phyloP scores from a whole-genome alignment of 1,284 basidiomycete genomes.

The Puccinia coronata region DNA sequence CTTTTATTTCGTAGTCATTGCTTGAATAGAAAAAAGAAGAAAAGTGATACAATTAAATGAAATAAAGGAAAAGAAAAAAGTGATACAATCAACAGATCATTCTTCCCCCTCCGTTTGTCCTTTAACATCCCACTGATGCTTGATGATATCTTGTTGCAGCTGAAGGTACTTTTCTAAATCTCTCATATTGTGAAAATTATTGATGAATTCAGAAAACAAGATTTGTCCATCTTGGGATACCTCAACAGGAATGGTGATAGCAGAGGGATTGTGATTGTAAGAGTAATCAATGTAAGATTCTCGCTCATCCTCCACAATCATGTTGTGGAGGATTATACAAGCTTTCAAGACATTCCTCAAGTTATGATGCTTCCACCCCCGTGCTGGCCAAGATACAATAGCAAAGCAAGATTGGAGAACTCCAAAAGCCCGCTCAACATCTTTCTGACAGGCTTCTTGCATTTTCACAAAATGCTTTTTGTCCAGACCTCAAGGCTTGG shows the following conservation, averaged over 20 bases:
- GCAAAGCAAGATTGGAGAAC: slow-evolving; percentile 9
- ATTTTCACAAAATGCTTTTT: slow-evolving; percentile 8
- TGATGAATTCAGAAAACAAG: neutral
- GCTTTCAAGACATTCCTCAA: neutral
- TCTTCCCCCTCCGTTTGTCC: too few species aligned
- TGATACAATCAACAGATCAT: too few species aligned
- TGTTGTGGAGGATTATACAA: slow-evolving; percentile 40
- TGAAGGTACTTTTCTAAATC: neutral
- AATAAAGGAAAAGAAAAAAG: neutral
- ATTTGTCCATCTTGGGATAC: neutral
- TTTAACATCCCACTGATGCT: slow-evolving; percentile 1
- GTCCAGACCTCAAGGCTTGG: neutral
- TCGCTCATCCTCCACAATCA: slow-evolving; percentile 24
- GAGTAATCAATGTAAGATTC: neutral
- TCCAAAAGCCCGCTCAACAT: slow-evolving; percentile 31
- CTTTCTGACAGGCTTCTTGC: slow-evolving; percentile 2
- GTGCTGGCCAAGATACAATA: neutral
- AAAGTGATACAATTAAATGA: too few species aligned
- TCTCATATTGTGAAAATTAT: neutral
- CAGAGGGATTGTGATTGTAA: neutral
- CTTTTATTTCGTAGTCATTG: too few species aligned
- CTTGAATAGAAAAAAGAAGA: neutral
- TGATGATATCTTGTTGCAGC: neutral
- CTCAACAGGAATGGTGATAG: neutral
- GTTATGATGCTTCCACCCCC: neutral